Percentiles rank a stretch among this genome's conserved stretches.
Conservation (phyloP, 306 rosid species). For the Alnus rubra region DNA sequence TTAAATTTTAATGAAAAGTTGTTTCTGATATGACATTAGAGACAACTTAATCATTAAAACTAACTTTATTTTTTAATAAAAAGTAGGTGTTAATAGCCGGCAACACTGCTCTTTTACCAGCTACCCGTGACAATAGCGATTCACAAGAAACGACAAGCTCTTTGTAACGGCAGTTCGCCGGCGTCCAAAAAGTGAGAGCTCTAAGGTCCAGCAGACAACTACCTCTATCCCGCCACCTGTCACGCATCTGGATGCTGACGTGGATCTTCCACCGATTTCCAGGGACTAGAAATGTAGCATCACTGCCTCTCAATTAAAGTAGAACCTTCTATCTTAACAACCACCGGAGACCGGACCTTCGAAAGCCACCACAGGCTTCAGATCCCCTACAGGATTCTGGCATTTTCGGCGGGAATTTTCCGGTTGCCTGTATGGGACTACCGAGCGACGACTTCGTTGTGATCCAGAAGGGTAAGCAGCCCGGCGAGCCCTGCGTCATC, state of each 20-base stretch:
- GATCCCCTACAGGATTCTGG: not conserved
- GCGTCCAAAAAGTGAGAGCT: not conserved
- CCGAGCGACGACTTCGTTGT: constrained; percentile 57
- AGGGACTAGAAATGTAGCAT: not conserved
- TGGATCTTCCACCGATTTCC: constrained; percentile 5
- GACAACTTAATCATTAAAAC: too few species aligned
- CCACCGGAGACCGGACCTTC: not conserved
- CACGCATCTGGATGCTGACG: constrained; percentile 22
- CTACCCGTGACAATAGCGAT: not conserved
- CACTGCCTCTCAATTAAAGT: not conserved
- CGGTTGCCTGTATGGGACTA: constrained; percentile 40
- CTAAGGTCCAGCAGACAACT: not conserved
- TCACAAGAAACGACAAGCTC: not conserved
- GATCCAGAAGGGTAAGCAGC: constrained; percentile 38
- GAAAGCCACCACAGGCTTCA: not conserved
- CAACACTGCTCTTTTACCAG: too few species aligned
- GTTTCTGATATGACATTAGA: too few species aligned
- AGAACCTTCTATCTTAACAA: not conserved
- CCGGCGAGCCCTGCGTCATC: constrained; percentile 54
- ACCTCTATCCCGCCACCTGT: constrained; percentile 16
- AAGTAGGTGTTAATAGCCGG: too few species aligned
- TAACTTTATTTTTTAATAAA: too few species aligned
- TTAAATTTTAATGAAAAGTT: too few species aligned
- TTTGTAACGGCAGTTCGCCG: not conserved
- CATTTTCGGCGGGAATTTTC: not conserved